Conservation (phyloP, 345 rosid genomes). For the Hibiscus trionum region DNA sequence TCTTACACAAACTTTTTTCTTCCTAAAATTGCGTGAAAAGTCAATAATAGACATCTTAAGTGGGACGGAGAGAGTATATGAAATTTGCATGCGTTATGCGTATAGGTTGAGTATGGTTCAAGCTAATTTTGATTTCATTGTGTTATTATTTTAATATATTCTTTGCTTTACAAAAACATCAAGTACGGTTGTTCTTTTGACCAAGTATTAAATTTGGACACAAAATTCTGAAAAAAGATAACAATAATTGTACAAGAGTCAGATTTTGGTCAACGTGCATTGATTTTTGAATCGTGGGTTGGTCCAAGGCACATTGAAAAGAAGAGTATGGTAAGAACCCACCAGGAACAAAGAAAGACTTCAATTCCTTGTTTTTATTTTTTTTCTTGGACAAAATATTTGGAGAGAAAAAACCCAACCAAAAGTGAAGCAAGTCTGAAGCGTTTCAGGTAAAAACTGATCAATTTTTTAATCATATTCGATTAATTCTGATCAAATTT, state of each 20-base stretch:
- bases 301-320: neutral
- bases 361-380: neutral
- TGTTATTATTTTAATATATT: neutral
- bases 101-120: slow-evolving; percentile 16
- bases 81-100: slow-evolving; percentile 9
- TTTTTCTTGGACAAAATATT: too few species aligned
- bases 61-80: too few species aligned
- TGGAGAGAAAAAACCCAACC: too few species aligned
- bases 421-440: too few species aligned
- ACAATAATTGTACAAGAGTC: slow-evolving; percentile 11
- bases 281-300: neutral
- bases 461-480: too few species aligned
- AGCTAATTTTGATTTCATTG: slow-evolving; percentile 15
- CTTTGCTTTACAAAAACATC: neutral
- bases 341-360: neutral
- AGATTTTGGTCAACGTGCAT: slow-evolving; percentile 2
- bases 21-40: too few species aligned
- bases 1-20: too few species aligned
- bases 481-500: too few species aligned
- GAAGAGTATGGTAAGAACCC: neutral
- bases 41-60: too few species aligned
- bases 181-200: neutral
- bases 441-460: too few species aligned
- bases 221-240: neutral
- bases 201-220: neutral